A percentile compares a stretch with the other conserved stretches of the same genome.
Conservation (phyloP, 1,284 basidiomycete species). For the Amanita bisporigera region DNA sequence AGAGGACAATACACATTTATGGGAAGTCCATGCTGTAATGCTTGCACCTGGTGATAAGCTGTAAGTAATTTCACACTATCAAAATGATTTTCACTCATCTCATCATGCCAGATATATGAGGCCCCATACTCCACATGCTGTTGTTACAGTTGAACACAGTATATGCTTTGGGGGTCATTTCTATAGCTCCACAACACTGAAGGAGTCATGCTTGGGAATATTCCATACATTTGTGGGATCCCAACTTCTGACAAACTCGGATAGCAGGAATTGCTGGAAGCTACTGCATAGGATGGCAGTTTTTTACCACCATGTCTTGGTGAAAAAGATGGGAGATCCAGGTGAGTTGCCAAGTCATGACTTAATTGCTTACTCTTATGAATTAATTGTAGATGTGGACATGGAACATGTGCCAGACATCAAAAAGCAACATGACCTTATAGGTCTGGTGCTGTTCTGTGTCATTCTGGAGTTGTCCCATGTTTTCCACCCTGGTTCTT, state of each 20-base stretch:
- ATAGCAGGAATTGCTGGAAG: background rate
- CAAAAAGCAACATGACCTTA: background rate
- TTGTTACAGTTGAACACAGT: background rate
- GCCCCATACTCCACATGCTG: background rate
- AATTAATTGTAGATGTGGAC: background rate
- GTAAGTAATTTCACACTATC: background rate
- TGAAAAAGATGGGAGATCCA: background rate
- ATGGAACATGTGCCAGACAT: background rate
- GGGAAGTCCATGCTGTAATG: background rate
- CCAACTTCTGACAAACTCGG: background rate
- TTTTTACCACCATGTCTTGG: background rate
- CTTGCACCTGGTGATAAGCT: background rate
- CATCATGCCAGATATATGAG: background rate
- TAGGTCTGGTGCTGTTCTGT: background rate
- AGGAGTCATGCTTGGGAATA: background rate
- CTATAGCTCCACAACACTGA: background rate
- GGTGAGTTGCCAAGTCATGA: background rate
- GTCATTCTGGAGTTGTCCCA: background rate
- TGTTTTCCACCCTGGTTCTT: background rate
- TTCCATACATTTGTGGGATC: background rate
- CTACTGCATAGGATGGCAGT: background rate
- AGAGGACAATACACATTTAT: background rate
- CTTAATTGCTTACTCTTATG: background rate
- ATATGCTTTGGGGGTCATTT: background rate
- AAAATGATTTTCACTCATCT: no score